Base-by-base conservation (phyloP, 2,329 filamentous ascomycete species). In the Neopestalotiopsis sp. region DNA sequence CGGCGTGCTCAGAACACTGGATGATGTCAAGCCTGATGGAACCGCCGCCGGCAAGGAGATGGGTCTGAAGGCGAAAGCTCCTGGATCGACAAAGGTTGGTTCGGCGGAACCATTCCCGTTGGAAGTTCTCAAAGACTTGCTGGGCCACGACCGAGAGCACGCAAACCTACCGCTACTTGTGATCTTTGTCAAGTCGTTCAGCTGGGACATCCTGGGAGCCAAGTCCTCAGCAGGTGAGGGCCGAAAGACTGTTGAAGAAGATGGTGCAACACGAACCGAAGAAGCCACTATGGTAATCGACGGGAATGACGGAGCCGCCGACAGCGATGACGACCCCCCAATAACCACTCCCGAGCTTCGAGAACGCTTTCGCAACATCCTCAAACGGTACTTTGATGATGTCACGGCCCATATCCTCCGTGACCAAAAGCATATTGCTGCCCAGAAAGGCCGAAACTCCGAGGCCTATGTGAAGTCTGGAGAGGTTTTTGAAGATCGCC, bases 381-480 rank as follows among this genome's bases (percentile, higher is more conserved):
- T 99, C 34, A 91, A 87, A 69, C 91, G 93, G 40, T 99, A 99
- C 76, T 93, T 98, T 73, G 94, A 98, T 67, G 95, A 97, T 77
- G 93, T 98, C 73, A 97, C 97, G 77, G 85, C 88, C 17, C 96
- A 98, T 76, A 86, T 99, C 38, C 80, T 95, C 38, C 91, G 93
- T n/a, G 94, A 98, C 75, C 96, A 99, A 78, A 96, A 97, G 79
- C 91, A 92, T 56, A 91, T 99, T 56, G 89, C 91, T 66, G 90
- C 89, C 32, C 96, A 99, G 81, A 94, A 93, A 67, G 93, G 94
- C 71, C 94, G 95, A 74, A 99, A 99, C 81, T 95, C 96, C 0
- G 96, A 99, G 80, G 96, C 95, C 5, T 99, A 99, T 75, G 95
- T 99, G 75, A 98, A 98, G 77, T 98, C 96, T 49, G 96, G 96